Evolutionary conservation across 805 yeast species (phyloP).

Genomic region (Lipomyces mesembrius): DNA sequence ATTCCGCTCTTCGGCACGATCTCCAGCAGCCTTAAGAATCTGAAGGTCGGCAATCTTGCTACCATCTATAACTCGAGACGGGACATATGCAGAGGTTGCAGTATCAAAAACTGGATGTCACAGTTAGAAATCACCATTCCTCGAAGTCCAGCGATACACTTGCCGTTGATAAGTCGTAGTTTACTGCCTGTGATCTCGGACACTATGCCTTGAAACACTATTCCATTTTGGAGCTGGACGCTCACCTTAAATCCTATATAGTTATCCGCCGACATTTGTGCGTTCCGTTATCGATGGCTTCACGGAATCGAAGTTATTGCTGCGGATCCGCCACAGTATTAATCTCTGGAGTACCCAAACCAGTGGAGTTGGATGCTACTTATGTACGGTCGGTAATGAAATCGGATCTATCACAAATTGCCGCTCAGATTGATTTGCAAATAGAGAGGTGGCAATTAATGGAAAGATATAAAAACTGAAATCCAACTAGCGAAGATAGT

Average conservation of each 20-base stretch:
- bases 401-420: not conserved
- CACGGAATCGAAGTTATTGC: not conserved
- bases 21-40: slow-evolving; percentile 45
- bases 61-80: slow-evolving; percentile 30
- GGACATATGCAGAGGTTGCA: slow-evolving; percentile 18
- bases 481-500: not conserved
- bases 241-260: slow-evolving; percentile 31
- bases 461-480: too few relatives aligned
- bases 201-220: slow-evolving; percentile 48
- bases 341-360: not conserved
- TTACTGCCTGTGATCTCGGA: slow-evolving; percentile 51
- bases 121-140: slow-evolving; percentile 11
- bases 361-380: not conserved
- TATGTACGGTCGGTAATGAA: not conserved
- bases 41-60: slow-evolving; percentile 30
- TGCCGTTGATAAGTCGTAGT: slow-evolving; percentile 50
- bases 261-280: slow-evolving; percentile 18
- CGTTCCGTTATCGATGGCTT: not conserved
- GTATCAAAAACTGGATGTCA: slow-evolving; percentile 32
- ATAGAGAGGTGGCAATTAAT: not conserved
- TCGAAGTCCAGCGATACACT: slow-evolving; percentile 11
- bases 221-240: slow-evolving; percentile 31
- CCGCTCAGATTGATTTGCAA: not conserved
- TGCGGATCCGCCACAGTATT: not conserved
- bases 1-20: slow-evolving; percentile 37